Conservation (phyloP, 257 asterid genomes). For the Solanum dulcamara region DNA sequence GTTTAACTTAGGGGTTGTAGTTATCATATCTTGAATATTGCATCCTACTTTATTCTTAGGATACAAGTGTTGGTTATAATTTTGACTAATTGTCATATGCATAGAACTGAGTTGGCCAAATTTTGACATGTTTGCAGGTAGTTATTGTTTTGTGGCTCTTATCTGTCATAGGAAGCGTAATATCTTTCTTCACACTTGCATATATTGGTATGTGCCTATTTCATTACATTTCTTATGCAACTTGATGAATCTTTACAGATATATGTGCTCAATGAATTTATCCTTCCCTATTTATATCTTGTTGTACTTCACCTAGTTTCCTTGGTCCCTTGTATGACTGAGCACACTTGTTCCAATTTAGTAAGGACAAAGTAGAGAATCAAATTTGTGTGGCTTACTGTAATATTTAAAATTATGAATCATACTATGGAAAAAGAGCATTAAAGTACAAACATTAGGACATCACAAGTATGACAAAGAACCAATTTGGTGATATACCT, state of each 20-base stretch:
- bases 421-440: background rate
- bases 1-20: background rate
- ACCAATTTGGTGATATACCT: background rate
- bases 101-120: background rate
- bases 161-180: conserved; percentile 76
- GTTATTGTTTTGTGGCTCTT: conserved; percentile 84
- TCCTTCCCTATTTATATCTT: background rate
- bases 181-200: conserved; percentile 75
- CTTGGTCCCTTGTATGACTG: background rate
- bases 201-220: conserved; percentile 54
- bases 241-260: background rate
- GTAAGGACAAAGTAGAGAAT: background rate
- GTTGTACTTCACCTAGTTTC: background rate
- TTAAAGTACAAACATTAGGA: background rate
- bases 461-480: background rate
- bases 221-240: background rate
- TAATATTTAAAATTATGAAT: background rate
- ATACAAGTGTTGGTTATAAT: background rate
- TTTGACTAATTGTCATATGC: background rate
- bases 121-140: conserved; percentile 48
- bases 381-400: background rate
- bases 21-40: background rate
- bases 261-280: background rate
- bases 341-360: background rate
- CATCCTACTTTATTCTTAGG: background rate